Evolutionary conservation across 2,329 filamentous ascomycete genomes (phyloP).

Genomic region (Coniochaeta sp.): DNA sequence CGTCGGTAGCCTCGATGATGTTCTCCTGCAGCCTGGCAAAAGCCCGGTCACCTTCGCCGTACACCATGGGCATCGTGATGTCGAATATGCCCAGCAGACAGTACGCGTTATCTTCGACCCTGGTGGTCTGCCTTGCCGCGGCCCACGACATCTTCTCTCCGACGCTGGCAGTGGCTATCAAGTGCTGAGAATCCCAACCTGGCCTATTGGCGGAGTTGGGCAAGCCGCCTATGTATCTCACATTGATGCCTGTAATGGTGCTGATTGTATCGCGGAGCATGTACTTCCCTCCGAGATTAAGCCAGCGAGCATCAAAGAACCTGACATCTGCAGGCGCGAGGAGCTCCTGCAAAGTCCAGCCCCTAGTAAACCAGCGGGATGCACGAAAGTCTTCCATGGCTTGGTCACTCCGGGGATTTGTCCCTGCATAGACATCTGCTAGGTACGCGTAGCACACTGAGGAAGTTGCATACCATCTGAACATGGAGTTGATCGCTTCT

Average conservation of each 20-base stretch:
- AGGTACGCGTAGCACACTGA: neutral
- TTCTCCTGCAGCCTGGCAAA: neutral
- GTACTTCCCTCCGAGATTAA: neutral
- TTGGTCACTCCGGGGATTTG: neutral
- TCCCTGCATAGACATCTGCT: neutral
- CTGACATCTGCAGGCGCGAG: neutral
- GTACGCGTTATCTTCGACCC: slow-evolving; percentile 17
- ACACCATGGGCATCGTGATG: slow-evolving; percentile 18
- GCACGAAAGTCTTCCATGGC: neutral
- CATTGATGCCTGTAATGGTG: neutral
- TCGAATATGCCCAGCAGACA: slow-evolving; percentile 18
- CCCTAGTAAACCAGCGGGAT: neutral
- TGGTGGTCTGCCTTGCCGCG: slow-evolving; percentile 12
- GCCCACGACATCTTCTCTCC: slow-evolving; percentile 16
- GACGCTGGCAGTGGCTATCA: neutral
- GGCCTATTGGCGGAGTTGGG: neutral
- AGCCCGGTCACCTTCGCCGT: slow-evolving; percentile 11
- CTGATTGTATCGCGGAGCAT: neutral
- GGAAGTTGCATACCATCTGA: slow-evolving; percentile 4
- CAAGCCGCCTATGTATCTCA: neutral
- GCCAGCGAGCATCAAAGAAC: neutral
- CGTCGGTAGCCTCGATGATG: neutral
- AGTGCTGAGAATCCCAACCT: neutral
- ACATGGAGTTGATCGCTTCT: slow-evolving; percentile 5
- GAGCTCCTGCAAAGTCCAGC: neutral